A percentile compares a stretch with the other conserved stretches of the same genome.
These are phyloP conservation scores for Leccinum solheimii DNA, from an alignment of 1,284 basidiomycete genomes.

Conservation along the genomic window DNA sequence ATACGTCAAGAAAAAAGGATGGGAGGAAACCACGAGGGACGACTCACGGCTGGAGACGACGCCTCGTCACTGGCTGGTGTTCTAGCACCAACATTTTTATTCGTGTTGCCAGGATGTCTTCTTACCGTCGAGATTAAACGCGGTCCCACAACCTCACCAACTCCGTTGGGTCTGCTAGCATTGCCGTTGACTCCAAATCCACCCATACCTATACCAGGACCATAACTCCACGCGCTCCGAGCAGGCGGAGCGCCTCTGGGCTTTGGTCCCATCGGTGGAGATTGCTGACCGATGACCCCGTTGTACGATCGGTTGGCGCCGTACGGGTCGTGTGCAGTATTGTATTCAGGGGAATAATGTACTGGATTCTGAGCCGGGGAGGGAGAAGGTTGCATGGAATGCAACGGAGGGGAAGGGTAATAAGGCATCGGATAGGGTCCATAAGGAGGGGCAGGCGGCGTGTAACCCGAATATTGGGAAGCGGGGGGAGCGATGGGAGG, in stretches of 20 bases:
- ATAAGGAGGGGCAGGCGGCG: conserved; percentile 38
- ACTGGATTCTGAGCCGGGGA: conserved; percentile 36
- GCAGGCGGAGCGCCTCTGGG: conserved; percentile 45
- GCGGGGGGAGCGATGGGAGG: conserved; percentile 34
- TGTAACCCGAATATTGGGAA: conserved; percentile 41
- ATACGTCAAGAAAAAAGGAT: background rate
- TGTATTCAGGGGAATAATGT: conserved; percentile 34
- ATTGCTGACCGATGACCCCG: conserved; percentile 29
- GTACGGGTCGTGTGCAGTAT: conserved; percentile 34
- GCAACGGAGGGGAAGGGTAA: conserved; percentile 44
- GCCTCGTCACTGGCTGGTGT: conserved; percentile 70
- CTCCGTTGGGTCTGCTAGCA: conserved; percentile 20
- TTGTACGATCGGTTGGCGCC: conserved; percentile 27
- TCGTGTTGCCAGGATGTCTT: conserved; percentile 50
- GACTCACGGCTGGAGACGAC: conserved; percentile 69
- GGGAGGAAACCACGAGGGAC: conserved; percentile 12
- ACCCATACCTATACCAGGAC: conserved; percentile 56
- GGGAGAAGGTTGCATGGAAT: conserved; percentile 39
- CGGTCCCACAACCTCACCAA: conserved; percentile 58
- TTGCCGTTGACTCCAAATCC: conserved; percentile 38
- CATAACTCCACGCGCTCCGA: conserved; percentile 65
- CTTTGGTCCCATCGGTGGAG: conserved; percentile 32
- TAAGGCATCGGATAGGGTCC: conserved; percentile 51
- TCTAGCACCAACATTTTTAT: conserved; percentile 53
- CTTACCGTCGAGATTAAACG: conserved; percentile 54